Conservation (phyloP, 345 rosid species). For the Toxicodendron radicans region DNA sequence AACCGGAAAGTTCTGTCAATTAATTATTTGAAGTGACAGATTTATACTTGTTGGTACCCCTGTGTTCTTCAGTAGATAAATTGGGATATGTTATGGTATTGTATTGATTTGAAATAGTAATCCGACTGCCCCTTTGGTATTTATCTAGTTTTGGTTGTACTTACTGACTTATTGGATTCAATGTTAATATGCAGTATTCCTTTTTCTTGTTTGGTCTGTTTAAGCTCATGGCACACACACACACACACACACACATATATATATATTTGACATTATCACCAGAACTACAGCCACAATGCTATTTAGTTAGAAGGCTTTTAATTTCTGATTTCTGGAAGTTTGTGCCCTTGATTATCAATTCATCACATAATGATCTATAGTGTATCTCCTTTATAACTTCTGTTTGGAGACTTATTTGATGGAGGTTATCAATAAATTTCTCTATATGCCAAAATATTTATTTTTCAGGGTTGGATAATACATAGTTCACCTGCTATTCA, state of each 20-base stretch:
- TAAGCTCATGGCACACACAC: no score
- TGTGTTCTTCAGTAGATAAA: neutral
- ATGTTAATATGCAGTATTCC: no score
- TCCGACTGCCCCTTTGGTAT: no score
- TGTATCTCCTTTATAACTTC: neutral
- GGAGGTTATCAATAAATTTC: neutral
- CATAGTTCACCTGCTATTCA: conserved; percentile 30
- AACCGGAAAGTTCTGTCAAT: neutral
- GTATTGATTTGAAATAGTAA: neutral
- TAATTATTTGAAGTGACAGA: neutral
- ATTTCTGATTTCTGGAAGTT: neutral
- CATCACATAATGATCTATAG: neutral
- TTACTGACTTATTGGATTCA: no score
- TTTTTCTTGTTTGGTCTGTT: no score
- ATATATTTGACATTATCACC: neutral
- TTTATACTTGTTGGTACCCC: neutral
- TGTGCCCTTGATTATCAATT: neutral
- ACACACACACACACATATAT: no score
- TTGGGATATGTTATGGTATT: neutral
- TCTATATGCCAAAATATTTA: conserved; percentile 7
- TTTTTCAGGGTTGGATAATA: conserved; percentile 51
- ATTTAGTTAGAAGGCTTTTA: neutral
- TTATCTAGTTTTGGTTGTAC: no score
- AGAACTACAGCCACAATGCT: neutral
- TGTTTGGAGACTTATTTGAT: neutral